A percentile compares a stretch with the other conserved stretches of the same genome.
Conservation (phyloP, 73 alveolate genomes). For the Stentor coeruleus region DNA sequence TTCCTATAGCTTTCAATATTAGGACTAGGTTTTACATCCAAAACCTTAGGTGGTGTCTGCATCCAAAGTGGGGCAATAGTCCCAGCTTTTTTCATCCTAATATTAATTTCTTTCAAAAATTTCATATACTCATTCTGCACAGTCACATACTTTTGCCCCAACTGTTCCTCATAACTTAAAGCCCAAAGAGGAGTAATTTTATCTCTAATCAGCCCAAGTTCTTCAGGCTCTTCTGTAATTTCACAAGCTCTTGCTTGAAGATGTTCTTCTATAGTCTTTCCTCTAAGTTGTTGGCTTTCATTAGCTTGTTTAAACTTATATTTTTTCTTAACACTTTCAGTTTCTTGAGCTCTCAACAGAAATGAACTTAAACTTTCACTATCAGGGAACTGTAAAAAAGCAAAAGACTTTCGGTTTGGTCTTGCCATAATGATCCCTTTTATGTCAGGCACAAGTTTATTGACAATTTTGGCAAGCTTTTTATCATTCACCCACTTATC, state of each 20-base stretch:
- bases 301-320: constrained; percentile 8
- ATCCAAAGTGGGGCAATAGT: constrained; percentile 40
- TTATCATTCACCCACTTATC: constrained; percentile 20
- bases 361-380: not conserved
- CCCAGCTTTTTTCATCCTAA: constrained; percentile 28
- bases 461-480: constrained; percentile 13
- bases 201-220: constrained; percentile 37
- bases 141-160: constrained; percentile 27
- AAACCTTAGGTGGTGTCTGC: not conserved
- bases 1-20: constrained; percentile 60
- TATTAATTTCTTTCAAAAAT: constrained; percentile 18
- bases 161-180: constrained; percentile 40
- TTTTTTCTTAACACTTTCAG: not conserved
- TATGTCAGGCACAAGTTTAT: not conserved
- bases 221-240: not conserved
- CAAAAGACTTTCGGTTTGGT: not conserved
- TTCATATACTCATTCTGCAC: constrained; percentile 19
- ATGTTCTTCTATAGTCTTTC: constrained; percentile 12
- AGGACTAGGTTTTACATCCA: constrained; percentile 17
- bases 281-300: not conserved
- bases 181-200: constrained; percentile 53
- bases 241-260: not conserved
- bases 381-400: constrained; percentile 5
- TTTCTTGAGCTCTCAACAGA: not conserved
- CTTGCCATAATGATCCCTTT: not conserved